Base-by-base conservation (phyloP, 139 green algal species). In the Micromonas pusilla region DNA sequence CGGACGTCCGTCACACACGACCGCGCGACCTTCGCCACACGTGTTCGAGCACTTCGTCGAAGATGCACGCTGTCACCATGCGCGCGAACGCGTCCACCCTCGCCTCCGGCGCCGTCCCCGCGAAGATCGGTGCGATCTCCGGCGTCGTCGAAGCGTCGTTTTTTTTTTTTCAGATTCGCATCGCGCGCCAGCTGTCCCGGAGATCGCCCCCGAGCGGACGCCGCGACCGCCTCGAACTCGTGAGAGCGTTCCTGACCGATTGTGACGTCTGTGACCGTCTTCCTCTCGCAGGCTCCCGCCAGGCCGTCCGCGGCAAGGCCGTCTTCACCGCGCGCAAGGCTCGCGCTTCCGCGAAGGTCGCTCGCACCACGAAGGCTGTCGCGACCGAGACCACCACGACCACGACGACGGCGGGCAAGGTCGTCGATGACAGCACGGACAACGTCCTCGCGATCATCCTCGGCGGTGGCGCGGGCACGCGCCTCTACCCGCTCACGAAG, bases 401-500 rank as follows among this genome's bases (percentile, higher is more conserved):
- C 45, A 57, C 45, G 9, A 16, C 9, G 45, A 57, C 45, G 9
- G 45, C 45, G 9, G 16, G 9, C 45, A 16, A 57, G 16, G 45
- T 57, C 45, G 16, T 23, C 45, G 45, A 57, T 16, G 16, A 57
- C 45, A 57, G 9, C 45, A 73, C 39, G 38, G 26, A 98, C 91
- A 98, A 91, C 3, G 95, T 99, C 52, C 89, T 99, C 38, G 89
- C 91, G 37, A 93, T 99, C 71, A 99, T 99, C 71, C 88, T 99
- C 52, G 96, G 96, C 66, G 96, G 96, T 71, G 96, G 96, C 37
- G 96, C 96, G 1, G 96, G 96, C 45, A 94, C 89, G 1, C 90
- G 96, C 36, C 86, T 99, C 66, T 99, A 99, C 86, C 96, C 96
- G 0, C 85, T 99, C 67, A 99, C 96, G 60, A 99, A 99, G 92